Evolutionary conservation across 306 rosid genomes (phyloP), one percentile per base, ranked within the genome.

Genomic region (Ochetophila trinervis): DNA sequence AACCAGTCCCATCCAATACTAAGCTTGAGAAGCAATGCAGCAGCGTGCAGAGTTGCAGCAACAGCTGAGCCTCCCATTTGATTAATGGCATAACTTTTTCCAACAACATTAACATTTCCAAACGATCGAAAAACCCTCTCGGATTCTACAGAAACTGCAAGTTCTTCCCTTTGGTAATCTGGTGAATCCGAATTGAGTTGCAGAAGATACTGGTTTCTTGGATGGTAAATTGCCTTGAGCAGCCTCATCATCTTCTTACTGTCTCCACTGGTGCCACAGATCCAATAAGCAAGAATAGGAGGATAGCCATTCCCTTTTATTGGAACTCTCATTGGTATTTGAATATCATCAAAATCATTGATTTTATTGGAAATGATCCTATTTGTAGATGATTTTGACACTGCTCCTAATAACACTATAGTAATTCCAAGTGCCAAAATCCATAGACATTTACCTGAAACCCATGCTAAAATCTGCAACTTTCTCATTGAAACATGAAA

Each of bases 1-100:
- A 89, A 86, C 96, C 92, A 89, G 9, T 89, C 88, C 96, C 93
- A 89, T 40, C 82, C 84, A 45, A 53, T 19, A 40, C 71, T 82
- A n/a, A 89, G 50, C 80, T 68, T 89, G 56, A 89, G 84, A 75
- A 86, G 88, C 84, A 89, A 64, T 47, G 96, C 82, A 30, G 88
- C 79, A 62, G 92, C 93, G 54, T 84, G 87, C 15, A 89, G 85
- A 21, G 84, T 53, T 34, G 92, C 90, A 24, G 93, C 83, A 27
- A 89, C 85, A 60, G 82, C 72, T 17, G 96, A 89, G 60, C 85
- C 76, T 14, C 93, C 96, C 88, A 80, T 82, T 63, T 49, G 75
- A 68, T 82, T 82, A 19, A 89, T 71, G 23, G 77, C 85, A 63
- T 76, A 76, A 42, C 85, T 78, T 72, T 82, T 77, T 8, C 96